Conservation (phyloP, 108 stramenopile genomes). For the Pseudonitzschia pungens region DNA sequence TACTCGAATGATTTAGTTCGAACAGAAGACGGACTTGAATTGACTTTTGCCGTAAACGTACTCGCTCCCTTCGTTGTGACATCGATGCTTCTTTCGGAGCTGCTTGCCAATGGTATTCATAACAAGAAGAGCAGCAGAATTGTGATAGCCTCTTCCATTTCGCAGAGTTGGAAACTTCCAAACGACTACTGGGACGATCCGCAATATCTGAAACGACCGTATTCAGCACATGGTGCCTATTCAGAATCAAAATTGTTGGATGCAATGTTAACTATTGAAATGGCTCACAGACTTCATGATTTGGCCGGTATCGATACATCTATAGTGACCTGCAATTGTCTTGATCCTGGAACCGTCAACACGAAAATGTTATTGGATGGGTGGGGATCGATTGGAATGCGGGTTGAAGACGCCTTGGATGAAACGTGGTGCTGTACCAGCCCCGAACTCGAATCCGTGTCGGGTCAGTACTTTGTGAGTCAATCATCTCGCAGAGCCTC, state of each 20-base stretch:
- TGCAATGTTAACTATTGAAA: conserved; percentile 65
- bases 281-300: conserved; percentile 47
- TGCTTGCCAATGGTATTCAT: conserved; percentile 31
- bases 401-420: conserved; percentile 29
- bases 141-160: conserved; percentile 31
- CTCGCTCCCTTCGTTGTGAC: conserved; percentile 88
- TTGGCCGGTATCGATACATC: conserved; percentile 17
- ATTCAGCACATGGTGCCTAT: conserved; percentile 81
- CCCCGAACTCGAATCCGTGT: conserved; percentile 25
- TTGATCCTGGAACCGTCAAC: conserved; percentile 94
- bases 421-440: conserved; percentile 36
- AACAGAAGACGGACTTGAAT: conserved; percentile 59
- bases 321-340: conserved; percentile 40
- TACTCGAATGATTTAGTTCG: conserved; percentile 46
- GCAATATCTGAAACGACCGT: conserved; percentile 44
- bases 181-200: conserved; percentile 43
- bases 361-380: conserved; percentile 92
- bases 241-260: conserved; percentile 76
- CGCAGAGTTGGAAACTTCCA: conserved; percentile 40
- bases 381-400: conserved; percentile 90
- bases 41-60: conserved; percentile 84
- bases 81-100: conserved; percentile 51
- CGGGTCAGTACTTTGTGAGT: conserved; percentile 36
- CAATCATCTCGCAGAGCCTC: conserved; percentile 23
- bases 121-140: conserved; percentile 15